A percentile compares a stretch with the other conserved stretches of the same genome.
phyloP scores from a whole-genome alignment of 176 grass and related monocot genomes.

The Phoenix dactylifera region DNA sequence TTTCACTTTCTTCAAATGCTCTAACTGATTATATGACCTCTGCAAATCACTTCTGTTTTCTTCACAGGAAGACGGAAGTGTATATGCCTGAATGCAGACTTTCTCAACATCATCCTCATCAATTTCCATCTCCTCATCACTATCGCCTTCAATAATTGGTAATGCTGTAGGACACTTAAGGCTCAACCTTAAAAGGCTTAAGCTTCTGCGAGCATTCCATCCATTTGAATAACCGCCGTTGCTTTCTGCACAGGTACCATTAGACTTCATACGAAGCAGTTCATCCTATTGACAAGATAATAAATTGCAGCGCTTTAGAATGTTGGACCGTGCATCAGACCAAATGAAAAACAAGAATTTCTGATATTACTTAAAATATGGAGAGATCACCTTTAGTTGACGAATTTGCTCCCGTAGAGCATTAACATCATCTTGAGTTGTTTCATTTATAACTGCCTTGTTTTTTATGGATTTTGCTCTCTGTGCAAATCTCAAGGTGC shows the following conservation, averaged over 20 bases:
- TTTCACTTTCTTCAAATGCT: conserved; percentile 10
- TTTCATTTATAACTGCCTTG: conserved; percentile 85
- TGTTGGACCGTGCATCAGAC: too few relatives aligned
- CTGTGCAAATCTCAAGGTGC: conserved; percentile 92
- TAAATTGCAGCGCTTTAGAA: not conserved
- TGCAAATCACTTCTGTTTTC: not conserved
- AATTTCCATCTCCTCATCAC: conserved; percentile 96
- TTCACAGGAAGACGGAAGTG: conserved; percentile 25
- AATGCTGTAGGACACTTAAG: conserved; percentile 54
- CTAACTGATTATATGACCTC: not conserved
- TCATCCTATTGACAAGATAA: conserved; percentile 52
- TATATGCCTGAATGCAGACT: conserved; percentile 29
- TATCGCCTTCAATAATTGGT: conserved; percentile 72
- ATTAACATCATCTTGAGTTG: conserved; percentile 83
- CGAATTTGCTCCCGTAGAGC: conserved; percentile 69
- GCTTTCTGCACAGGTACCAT: conserved; percentile 36
- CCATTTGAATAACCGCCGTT: conserved; percentile 41
- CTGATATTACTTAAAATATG: too few relatives aligned
- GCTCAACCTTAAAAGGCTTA: conserved; percentile 88
- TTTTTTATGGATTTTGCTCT: conserved; percentile 95
- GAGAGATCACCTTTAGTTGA: conserved; percentile 52
- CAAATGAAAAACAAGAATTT: too few relatives aligned
- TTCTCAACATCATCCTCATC: conserved; percentile 88
- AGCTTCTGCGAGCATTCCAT: conserved; percentile 73
- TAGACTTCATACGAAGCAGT: conserved; percentile 88